These are phyloP conservation scores for Solanum hybrid DNA, from an alignment of 305 asterid species.

Conservation along the genomic window DNA sequence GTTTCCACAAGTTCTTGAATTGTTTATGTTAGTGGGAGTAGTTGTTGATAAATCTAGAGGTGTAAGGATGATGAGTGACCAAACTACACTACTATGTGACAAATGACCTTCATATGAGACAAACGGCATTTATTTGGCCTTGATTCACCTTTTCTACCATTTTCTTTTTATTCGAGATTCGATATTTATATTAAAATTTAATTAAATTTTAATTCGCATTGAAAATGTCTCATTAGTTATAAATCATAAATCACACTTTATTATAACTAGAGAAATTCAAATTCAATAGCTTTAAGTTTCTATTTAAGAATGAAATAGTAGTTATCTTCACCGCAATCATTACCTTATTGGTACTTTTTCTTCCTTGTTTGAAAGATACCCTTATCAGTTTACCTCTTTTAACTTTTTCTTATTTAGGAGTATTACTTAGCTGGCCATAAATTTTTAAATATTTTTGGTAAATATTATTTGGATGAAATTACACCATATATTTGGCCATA, in stretches of 20 bases:
- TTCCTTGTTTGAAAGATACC: neutral
- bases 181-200: too few species aligned
- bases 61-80: neutral
- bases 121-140: neutral
- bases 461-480: too few species aligned
- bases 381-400: neutral
- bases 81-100: neutral
- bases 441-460: too few species aligned
- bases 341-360: neutral
- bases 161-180: fast-evolving
- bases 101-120: neutral
- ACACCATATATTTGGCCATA: too few species aligned
- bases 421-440: too few species aligned
- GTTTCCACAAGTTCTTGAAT: neutral
- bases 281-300: too few species aligned
- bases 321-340: neutral
- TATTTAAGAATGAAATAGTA: too few species aligned
- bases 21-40: neutral
- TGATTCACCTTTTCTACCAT: neutral
- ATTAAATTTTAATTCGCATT: fast-evolving
- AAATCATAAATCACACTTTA: too few species aligned
- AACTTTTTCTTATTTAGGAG: neutral
- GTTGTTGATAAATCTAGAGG: neutral
- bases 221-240: fast-evolving
- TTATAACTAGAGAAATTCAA: neutral